Percentiles rank a stretch among this genome's conserved stretches.
phyloP scores from a whole-genome alignment of 129 eudicot species.

The Gnaphalium uliginosum region DNA sequence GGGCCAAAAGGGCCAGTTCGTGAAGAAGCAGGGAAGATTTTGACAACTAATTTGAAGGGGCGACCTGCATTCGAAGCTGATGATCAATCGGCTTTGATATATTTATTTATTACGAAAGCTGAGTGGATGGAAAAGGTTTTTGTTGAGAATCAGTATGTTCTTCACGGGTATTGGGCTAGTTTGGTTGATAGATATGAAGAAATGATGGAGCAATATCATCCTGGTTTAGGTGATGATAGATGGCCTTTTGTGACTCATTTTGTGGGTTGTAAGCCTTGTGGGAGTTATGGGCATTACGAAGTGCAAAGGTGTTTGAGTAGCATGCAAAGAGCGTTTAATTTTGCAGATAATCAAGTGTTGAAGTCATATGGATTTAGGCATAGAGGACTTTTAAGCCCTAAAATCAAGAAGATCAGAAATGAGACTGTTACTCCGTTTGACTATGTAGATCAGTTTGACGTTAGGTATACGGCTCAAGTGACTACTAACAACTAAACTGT shows the following conservation, averaged over 20 bases:
- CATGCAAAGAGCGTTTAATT: slow-evolving; percentile 93
- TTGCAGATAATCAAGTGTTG: slow-evolving; percentile 93
- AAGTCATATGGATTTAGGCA: slow-evolving; percentile 88
- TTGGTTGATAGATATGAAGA: slow-evolving; percentile 90
- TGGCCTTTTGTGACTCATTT: slow-evolving; percentile 99
- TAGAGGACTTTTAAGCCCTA: slow-evolving; percentile 83
- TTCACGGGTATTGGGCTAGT: slow-evolving; percentile 91
- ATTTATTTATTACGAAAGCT: slow-evolving; percentile 54
- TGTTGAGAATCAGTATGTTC: slow-evolving; percentile 65
- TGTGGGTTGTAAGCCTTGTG: slow-evolving; percentile 97
- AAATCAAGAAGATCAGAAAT: slow-evolving; percentile 75
- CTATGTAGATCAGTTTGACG: slow-evolving; percentile 73
- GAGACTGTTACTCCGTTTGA: slow-evolving; percentile 67
- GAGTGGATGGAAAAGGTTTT: slow-evolving; percentile 83
- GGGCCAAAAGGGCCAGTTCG: slow-evolving; percentile 83
- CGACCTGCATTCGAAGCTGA: slow-evolving; percentile 91
- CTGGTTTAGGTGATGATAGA: slow-evolving; percentile 90
- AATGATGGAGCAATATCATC: slow-evolving; percentile 78
- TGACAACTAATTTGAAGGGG: slow-evolving; percentile 79
- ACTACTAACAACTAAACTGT: slow-evolving; percentile 33
- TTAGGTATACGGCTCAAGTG: slow-evolving; percentile 54
- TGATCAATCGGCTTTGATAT: slow-evolving; percentile 95
- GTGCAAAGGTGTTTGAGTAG: slow-evolving; percentile 84
- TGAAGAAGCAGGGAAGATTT: slow-evolving; percentile 76
- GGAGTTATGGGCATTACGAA: slow-evolving; percentile 84